These are phyloP conservation scores for Boeremia exigua DNA, from an alignment of 2,329 filamentous ascomycete genomes.

Conservation along the genomic window DNA sequence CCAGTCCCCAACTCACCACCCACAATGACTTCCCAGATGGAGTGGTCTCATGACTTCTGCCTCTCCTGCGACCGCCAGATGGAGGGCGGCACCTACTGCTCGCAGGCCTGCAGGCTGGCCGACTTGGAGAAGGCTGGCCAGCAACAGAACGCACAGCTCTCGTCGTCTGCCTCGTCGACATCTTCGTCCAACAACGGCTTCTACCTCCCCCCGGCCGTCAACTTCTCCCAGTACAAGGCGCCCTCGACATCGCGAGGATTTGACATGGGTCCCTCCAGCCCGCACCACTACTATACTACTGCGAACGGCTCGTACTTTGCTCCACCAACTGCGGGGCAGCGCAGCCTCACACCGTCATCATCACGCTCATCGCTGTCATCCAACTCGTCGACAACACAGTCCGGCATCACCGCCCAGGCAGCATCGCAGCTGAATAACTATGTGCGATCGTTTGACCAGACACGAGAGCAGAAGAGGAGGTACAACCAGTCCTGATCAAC, in stretches of 20 bases:
- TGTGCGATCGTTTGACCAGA: constrained; percentile 86
- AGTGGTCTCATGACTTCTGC: constrained; percentile 92
- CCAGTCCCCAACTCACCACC: not conserved
- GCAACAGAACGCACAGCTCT: constrained; percentile 51
- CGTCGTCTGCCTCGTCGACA: constrained; percentile 61
- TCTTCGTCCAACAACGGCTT: constrained; percentile 62
- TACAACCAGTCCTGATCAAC: constrained; percentile 40
- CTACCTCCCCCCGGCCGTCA: constrained; percentile 75
- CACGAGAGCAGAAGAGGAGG: constrained; percentile 63
- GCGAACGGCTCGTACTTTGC: constrained; percentile 48
- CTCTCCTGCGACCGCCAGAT: constrained; percentile 92
- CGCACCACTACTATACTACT: constrained; percentile 45
- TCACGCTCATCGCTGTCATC: constrained; percentile 87
- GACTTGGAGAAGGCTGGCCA: constrained; percentile 75
- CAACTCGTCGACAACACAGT: constrained; percentile 60
- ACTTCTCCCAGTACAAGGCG: constrained; percentile 71
- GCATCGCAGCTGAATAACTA: constrained; percentile 83
- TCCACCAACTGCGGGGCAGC: constrained; percentile 31
- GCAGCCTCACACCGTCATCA: constrained; percentile 66
- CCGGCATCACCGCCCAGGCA: constrained; percentile 74
- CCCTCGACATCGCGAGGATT: constrained; percentile 55
- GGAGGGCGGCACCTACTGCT: constrained; percentile 81
- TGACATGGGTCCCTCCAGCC: constrained; percentile 55
- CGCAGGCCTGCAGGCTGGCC: constrained; percentile 85
- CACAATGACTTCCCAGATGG: constrained; percentile 53